These are phyloP conservation scores for Scortechinia acanthostroma DNA, from an alignment of 2,329 filamentous ascomycete species.

Conservation along the genomic window DNA sequence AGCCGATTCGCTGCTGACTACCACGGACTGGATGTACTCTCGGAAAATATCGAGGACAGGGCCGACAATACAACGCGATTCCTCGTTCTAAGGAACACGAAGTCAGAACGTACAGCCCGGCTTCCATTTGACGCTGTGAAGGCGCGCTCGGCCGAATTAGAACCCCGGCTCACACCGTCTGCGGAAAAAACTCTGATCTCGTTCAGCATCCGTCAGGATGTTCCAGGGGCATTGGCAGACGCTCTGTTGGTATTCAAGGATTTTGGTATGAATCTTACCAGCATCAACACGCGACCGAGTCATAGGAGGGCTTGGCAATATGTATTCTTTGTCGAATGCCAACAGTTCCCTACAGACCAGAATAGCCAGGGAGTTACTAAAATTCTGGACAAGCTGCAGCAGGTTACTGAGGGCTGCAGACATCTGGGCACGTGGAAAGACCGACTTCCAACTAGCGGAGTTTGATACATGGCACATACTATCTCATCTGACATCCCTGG, in stretches of 20 bases:
- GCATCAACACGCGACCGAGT: background rate
- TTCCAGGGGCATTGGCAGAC: background rate
- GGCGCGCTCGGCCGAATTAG: no score
- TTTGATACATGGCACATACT: no score
- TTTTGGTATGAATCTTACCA: background rate
- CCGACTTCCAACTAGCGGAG: no score
- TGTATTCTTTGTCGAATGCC: constrained; percentile 1
- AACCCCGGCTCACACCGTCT: no score
- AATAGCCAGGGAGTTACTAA: background rate
- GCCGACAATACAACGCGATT: constrained; percentile 36
- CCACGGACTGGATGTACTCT: constrained; percentile 37
- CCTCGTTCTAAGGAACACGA: constrained; percentile 27
- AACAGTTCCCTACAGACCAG: background rate
- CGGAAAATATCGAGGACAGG: constrained; percentile 34
- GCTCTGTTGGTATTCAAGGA: background rate
- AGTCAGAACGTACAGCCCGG: constrained; percentile 12
- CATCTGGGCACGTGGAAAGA: constrained; percentile 1
- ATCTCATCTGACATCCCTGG: no score
- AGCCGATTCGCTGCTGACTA: constrained; percentile 42
- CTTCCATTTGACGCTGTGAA: background rate
- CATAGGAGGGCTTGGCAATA: background rate
- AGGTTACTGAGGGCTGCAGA: background rate
- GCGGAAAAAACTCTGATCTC: background rate
- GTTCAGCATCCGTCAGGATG: background rate
- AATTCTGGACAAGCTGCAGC: background rate